Conservation (phyloP, 164 flowering plant species). For the Stephania japonica region DNA sequence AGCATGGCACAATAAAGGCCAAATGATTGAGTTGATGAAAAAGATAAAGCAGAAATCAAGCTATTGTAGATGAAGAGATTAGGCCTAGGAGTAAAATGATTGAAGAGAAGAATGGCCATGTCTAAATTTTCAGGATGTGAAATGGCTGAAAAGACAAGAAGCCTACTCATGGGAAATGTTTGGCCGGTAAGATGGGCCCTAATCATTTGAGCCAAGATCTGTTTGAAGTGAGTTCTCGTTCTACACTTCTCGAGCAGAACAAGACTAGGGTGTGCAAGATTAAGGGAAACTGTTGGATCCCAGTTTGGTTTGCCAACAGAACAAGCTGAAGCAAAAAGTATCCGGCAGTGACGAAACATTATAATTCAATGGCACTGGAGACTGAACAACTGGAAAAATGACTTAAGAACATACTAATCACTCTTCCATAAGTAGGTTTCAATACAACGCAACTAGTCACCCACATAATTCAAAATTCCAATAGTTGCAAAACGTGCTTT, state of each 20-base stretch:
- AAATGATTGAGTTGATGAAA: conserved; percentile 23
- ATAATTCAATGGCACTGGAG: conserved; percentile 4
- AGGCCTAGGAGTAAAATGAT: conserved; percentile 38
- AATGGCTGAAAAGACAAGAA: conserved; percentile 41
- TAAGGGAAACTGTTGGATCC: conserved; percentile 47
- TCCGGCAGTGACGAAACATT: conserved; percentile 24
- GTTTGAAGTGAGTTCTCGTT: conserved; percentile 40
- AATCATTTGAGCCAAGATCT: conserved; percentile 51
- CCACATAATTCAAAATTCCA: conserved; percentile 3
- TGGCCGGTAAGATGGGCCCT: conserved; percentile 27
- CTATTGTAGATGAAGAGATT: conserved; percentile 49
- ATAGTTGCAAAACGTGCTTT: neutral
- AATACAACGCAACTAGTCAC: neutral
- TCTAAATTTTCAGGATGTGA: conserved; percentile 44
- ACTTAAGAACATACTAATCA: neutral
- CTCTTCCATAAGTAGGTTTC: neutral
- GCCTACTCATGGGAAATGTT: conserved; percentile 61
- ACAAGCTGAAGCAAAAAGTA: conserved; percentile 19
- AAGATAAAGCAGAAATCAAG: conserved; percentile 42
- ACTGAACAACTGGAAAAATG: conserved; percentile 5
- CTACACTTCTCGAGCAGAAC: conserved; percentile 47
- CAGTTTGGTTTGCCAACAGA: conserved; percentile 23
- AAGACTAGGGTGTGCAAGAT: conserved; percentile 46
- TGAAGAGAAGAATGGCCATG: conserved; percentile 40
- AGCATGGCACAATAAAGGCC: conserved; percentile 33